Conservation (phyloP, 306 rosid species). For the Coriaria nepalensis region DNA sequence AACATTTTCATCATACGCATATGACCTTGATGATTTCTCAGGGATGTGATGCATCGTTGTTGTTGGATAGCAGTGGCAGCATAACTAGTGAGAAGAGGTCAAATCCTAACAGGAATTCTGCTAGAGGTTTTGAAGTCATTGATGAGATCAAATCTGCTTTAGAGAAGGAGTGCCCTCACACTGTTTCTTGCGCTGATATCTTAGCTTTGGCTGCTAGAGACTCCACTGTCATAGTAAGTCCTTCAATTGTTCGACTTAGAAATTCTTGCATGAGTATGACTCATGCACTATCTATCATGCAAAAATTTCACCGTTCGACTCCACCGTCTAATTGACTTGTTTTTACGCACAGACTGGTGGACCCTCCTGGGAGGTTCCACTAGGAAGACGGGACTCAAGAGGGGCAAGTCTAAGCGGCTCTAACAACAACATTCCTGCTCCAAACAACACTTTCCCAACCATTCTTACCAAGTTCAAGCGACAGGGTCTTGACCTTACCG, state of each 20-base stretch:
- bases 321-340: background rate
- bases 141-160: slow-evolving; percentile 68
- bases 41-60: slow-evolving; percentile 87
- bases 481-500: slow-evolving; percentile 64
- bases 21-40: slow-evolving; percentile 34
- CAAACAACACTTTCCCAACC: slow-evolving; percentile 86
- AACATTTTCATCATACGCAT: too few relatives aligned
- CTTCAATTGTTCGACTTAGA: too few relatives aligned
- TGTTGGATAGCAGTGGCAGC: slow-evolving; percentile 51
- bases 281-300: too few relatives aligned
- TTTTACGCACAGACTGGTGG: slow-evolving; percentile 54
- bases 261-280: too few relatives aligned
- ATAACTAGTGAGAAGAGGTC: slow-evolving; percentile 60
- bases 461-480: slow-evolving; percentile 67
- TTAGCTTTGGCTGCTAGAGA: slow-evolving; percentile 80
- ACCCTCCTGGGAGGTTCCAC: slow-evolving; percentile 73
- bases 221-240: slow-evolving; percentile 60
- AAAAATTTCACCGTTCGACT: too few relatives aligned
- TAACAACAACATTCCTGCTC: slow-evolving; percentile 81
- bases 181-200: slow-evolving; percentile 88
- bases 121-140: slow-evolving; percentile 59
- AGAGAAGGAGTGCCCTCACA: slow-evolving; percentile 62
- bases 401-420: slow-evolving; percentile 82
- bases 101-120: slow-evolving; percentile 65
- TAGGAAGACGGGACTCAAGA: slow-evolving; percentile 75